Conservation (phyloP, 2,329 filamentous ascomycete genomes). For the Chaetomium olivaceum region DNA sequence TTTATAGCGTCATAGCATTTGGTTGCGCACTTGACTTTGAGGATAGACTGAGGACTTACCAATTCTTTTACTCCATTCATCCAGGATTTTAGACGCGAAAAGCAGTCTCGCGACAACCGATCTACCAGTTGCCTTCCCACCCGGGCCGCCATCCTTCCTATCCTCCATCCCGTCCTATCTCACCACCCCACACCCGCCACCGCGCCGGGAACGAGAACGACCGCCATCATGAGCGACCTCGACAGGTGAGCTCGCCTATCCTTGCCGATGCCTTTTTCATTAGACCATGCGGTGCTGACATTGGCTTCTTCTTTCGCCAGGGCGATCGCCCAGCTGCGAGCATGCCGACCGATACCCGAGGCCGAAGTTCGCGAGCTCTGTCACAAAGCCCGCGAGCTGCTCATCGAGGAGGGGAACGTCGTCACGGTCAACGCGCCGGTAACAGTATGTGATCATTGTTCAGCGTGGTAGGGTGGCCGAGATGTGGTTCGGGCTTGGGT, state of each 20-base stretch:
- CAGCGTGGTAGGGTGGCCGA: neutral
- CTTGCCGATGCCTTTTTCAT: neutral
- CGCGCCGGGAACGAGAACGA: neutral
- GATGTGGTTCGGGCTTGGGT: neutral
- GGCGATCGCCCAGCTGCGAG: constrained; percentile 91
- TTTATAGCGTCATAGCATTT: neutral
- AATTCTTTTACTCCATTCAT: neutral
- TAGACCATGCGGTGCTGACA: constrained; percentile 6
- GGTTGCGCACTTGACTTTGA: neutral
- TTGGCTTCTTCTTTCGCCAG: constrained; percentile 48
- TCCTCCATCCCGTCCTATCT: neutral
- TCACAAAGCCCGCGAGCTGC: constrained; percentile 91
- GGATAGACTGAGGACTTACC: neutral
- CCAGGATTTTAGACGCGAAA: neutral
- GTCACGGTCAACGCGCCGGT: constrained; percentile 93
- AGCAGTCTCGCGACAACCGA: neutral
- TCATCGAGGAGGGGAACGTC: constrained; percentile 97
- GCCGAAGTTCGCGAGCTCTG: constrained; percentile 93
- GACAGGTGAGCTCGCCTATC: constrained; percentile 67
- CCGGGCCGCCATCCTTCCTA: neutral
- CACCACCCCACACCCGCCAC: neutral
- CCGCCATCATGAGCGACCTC: constrained; percentile 76
- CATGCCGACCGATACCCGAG: constrained; percentile 94
- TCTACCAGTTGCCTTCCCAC: neutral
- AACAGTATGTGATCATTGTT: constrained; percentile 59